A percentile compares a stretch with the other conserved stretches of the same genome.
Evolutionary conservation across 2,329 filamentous ascomycete species (phyloP).

Genomic region (Colletotrichum melonis): DNA sequence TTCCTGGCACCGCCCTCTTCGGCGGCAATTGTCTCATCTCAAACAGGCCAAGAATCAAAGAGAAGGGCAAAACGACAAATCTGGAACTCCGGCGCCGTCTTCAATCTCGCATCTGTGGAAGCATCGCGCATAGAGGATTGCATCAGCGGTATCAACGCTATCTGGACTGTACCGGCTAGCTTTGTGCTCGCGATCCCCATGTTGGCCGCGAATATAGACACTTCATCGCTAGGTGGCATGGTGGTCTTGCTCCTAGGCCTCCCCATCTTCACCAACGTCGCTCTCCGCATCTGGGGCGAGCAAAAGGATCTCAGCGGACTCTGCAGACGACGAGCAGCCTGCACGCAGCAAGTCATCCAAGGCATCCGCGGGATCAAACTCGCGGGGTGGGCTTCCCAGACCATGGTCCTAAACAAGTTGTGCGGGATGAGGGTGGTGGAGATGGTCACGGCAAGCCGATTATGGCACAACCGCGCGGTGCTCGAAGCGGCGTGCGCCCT

Average conservation of each 20-base stretch:
- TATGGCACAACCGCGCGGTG: constrained; percentile 4
- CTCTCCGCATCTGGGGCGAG: constrained; percentile 1
- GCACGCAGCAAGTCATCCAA: background rate
- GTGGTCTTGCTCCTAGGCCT: background rate
- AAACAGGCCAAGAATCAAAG: background rate
- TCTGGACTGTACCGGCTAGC: constrained; percentile 1
- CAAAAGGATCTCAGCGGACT: constrained; percentile 3
- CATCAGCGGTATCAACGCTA: background rate
- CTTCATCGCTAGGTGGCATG: background rate
- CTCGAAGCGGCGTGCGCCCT: background rate
- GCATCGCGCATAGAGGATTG: background rate
- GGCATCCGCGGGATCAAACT: constrained; percentile 6
- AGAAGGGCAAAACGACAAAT: background rate
- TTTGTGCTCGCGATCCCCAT: constrained; percentile 1
- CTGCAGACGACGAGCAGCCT: background rate
- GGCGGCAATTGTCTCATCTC: background rate
- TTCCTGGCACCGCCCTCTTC: background rate
- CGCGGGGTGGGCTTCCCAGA: constrained; percentile 1
- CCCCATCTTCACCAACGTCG: background rate
- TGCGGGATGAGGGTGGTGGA: background rate
- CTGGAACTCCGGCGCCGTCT: background rate
- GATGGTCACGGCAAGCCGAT: background rate
- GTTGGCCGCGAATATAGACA: background rate
- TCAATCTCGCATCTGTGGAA: constrained; percentile 3
- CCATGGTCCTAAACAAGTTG: background rate